Base-by-base conservation (phyloP, 306 rosid genomes). In the Ormosia emarginata region DNA sequence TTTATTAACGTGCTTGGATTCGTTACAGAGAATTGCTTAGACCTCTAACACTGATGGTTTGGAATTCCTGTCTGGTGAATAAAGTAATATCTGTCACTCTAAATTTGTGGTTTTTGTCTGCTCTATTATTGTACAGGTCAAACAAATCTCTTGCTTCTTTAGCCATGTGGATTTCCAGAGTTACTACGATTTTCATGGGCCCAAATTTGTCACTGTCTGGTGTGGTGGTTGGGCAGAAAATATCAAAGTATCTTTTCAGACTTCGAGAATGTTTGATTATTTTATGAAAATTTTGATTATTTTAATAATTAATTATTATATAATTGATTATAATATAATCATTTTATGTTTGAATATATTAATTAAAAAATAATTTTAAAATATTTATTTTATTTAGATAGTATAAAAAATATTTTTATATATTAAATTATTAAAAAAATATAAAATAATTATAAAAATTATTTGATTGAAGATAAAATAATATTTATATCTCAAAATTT, bases 101-200 rank as follows among this genome's bases (percentile, higher is more conserved):
- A 50, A 46, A 29, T 3, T 57, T 12, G 37, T 3, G 78, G 15
- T 49, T 62, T 18, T 72, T 37, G 41, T 71, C 52, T 40, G 15
- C 50, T 47, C 49, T 2, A 46, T 14, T 67, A 17, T 33, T 65
- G 66, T 57, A 43, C 24, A 13, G 17, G 46, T 17, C 34, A 32
- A 53, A 53, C 65, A 33, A 2, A 24, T 55, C 13, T 15, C 10
- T 66, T 44, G 34, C 40, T 30, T 68, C 49, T 58, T 57, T 14
- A 44, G 71, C 65, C 62, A 55, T 18, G 78, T 82, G 71, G 64
- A 46, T 66, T 82, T 53, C 61, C 30, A 15, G 41, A 41, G 43
- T 41, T 15, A 3, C 69, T 15, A 15, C 9, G 15, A 40, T 65
- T 53, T 34, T 37, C 18, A 39, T 47, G 30, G n/a, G 32, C 7